Percentiles rank a stretch among this genome's conserved stretches.
These are phyloP conservation scores for Myxozyma lipomycoides DNA, from an alignment of 805 yeast species.

Conservation along the genomic window DNA sequence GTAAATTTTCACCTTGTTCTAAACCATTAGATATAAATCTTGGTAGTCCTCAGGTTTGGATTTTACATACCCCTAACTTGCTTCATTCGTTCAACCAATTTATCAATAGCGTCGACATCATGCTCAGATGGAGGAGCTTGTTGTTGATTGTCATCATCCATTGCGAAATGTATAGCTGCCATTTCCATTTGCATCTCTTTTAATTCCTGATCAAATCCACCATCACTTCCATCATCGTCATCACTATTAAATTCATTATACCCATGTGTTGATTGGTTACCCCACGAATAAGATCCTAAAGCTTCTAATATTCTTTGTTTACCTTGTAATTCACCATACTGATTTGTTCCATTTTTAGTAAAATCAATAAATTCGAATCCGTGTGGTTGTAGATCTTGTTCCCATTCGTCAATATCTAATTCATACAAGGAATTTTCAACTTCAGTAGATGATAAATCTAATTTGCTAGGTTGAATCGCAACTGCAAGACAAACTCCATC, in stretches of 20 bases:
- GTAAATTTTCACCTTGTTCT: slow-evolving; percentile 25
- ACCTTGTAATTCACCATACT: slow-evolving; percentile 30
- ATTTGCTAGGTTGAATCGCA: slow-evolving; percentile 9
- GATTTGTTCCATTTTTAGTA: slow-evolving; percentile 15
- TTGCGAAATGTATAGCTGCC: slow-evolving; percentile 26
- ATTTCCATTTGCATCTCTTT: slow-evolving; percentile 27
- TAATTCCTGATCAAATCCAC: slow-evolving; percentile 20
- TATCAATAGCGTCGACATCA: slow-evolving; percentile 33
- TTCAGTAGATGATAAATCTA: not conserved
- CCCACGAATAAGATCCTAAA: slow-evolving; percentile 30
- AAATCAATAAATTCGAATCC: slow-evolving; percentile 34
- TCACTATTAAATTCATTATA: slow-evolving; percentile 5
- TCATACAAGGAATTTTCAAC: slow-evolving; percentile 1
- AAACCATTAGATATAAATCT: not conserved
- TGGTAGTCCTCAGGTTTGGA: slow-evolving; percentile 14
- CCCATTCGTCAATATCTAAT: slow-evolving; percentile 25
- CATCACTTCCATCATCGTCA: slow-evolving; percentile 16
- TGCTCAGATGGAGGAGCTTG: slow-evolving; percentile 8
- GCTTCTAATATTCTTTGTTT: slow-evolving; percentile 33
- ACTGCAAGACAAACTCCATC: slow-evolving; percentile 27
- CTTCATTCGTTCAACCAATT: slow-evolving; percentile 32
- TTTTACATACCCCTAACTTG: slow-evolving; percentile 30
- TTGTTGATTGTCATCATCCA: slow-evolving; percentile 3
- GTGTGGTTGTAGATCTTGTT: slow-evolving; percentile 14
- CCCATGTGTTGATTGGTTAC: not conserved